Evolutionary conservation across 2,329 filamentous ascomycete species (phyloP).

Genomic region (Sporothrix dimorphospora): DNA sequence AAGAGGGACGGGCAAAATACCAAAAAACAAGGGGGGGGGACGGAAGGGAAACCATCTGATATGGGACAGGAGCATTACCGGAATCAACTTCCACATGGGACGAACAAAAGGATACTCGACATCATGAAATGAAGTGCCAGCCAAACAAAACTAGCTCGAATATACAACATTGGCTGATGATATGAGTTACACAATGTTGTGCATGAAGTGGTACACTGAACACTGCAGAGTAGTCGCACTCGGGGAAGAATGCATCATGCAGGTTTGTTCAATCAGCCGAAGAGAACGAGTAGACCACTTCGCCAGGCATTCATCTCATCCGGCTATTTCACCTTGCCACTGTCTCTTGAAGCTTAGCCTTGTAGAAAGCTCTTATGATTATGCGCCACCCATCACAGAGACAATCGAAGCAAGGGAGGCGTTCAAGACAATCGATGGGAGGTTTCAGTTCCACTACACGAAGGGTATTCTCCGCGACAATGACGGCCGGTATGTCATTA

Average conservation of each 20-base stretch:
- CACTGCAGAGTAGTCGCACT: neutral
- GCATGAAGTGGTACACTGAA: neutral
- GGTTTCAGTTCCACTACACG: neutral
- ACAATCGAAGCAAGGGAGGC: neutral
- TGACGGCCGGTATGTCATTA: neutral
- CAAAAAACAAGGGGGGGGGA: neutral
- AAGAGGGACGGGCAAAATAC: neutral
- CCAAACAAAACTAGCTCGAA: neutral
- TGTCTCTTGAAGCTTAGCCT: too few relatives aligned
- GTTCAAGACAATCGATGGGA: neutral
- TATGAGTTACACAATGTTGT: neutral
- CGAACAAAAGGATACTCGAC: neutral
- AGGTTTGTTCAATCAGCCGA: neutral
- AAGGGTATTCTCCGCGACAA: neutral
- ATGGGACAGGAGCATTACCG: neutral
- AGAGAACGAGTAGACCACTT: too few relatives aligned
- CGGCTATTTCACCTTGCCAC: too few relatives aligned
- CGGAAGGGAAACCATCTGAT: neutral
- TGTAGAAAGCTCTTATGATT: neutral
- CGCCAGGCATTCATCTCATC: too few relatives aligned
- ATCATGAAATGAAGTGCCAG: neutral
- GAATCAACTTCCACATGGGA: conserved; percentile 17
- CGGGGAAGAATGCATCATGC: neutral
- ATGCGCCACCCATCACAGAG: neutral
- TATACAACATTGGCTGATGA: neutral